Percentiles rank a stretch among this genome's conserved stretches.
phyloP scores from a whole-genome alignment of 202 grass and related monocot species.

The Zizania palustris region DNA sequence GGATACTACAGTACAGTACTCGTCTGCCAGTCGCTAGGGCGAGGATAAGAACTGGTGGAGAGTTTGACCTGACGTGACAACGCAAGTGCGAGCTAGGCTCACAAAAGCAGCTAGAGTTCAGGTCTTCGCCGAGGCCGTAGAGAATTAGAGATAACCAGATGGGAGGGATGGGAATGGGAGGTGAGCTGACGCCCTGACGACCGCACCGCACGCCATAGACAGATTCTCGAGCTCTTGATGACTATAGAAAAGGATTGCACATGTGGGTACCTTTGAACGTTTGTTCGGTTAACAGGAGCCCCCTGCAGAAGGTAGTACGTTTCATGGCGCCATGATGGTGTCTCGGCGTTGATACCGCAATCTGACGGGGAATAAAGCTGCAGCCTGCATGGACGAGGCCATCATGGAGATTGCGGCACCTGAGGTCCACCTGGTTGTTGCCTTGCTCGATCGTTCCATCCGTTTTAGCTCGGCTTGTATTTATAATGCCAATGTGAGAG shows the following conservation, averaged over 20 bases:
- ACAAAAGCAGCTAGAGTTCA: neutral
- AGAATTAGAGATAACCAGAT: too few species aligned
- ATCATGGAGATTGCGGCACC: slow-evolving; percentile 41
- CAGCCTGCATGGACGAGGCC: neutral
- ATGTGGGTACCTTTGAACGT: neutral
- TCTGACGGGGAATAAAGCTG: slow-evolving; percentile 32
- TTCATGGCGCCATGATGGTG: slow-evolving; percentile 28
- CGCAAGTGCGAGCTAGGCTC: slow-evolving; percentile 27
- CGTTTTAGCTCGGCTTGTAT: neutral
- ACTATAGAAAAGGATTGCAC: neutral
- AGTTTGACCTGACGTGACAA: slow-evolving; percentile 43
- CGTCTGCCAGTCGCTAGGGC: too few species aligned
- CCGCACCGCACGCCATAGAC: neutral
- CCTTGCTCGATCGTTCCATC: neutral
- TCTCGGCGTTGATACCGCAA: neutral
- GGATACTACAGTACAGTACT: too few species aligned
- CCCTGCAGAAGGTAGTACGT: slow-evolving; percentile 6
- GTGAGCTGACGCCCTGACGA: neutral
- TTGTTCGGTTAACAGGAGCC: slow-evolving; percentile 3
- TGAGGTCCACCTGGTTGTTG: slow-evolving; percentile 49
- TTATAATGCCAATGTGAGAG: neutral
- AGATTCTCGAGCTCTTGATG: too few species aligned
- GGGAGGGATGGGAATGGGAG: too few species aligned
- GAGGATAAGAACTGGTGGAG: slow-evolving; percentile 4
- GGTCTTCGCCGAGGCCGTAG: neutral